These are phyloP conservation scores for Chlamydomonas sphaeroides DNA, from an alignment of 139 green algal genomes.

Conservation along the genomic window DNA sequence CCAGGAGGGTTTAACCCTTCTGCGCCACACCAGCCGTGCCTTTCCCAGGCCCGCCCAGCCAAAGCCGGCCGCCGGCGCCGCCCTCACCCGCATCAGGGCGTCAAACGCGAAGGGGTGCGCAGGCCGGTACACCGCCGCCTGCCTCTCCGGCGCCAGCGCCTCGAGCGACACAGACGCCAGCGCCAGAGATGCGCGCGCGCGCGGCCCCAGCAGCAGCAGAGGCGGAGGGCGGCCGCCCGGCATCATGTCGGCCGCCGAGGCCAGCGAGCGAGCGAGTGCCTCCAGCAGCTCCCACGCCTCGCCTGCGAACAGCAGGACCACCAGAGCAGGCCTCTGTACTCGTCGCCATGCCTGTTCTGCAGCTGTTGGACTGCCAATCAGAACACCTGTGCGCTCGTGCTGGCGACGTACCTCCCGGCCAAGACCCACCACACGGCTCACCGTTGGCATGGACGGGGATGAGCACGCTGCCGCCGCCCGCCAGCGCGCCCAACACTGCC, in stretches of 20 bases:
- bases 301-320: too few relatives aligned
- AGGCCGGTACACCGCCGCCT: conserved; percentile 26
- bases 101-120: conserved; percentile 39
- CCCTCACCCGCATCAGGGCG: conserved; percentile 12
- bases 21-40: too few relatives aligned
- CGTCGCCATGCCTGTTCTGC: too few relatives aligned
- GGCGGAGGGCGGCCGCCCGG: not conserved
- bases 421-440: too few relatives aligned
- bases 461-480: conserved; percentile 1
- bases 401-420: too few relatives aligned
- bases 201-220: not conserved
- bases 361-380: too few relatives aligned
- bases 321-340: too few relatives aligned
- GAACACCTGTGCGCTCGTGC: too few relatives aligned
- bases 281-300: conserved; percentile 43
- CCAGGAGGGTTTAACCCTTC: too few relatives aligned
- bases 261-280: not conserved
- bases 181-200: conserved; percentile 18
- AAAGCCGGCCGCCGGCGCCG: too few relatives aligned
- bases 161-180: conserved; percentile 18
- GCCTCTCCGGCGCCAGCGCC: conserved; percentile 4
- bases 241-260: not conserved
- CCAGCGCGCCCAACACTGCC: conserved; percentile 19
- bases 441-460: conserved; percentile 4
- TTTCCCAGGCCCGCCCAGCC: not conserved